phyloP scores from a whole-genome alignment of 2,329 filamentous ascomycete genomes.

The Cladosporium sp. region DNA sequence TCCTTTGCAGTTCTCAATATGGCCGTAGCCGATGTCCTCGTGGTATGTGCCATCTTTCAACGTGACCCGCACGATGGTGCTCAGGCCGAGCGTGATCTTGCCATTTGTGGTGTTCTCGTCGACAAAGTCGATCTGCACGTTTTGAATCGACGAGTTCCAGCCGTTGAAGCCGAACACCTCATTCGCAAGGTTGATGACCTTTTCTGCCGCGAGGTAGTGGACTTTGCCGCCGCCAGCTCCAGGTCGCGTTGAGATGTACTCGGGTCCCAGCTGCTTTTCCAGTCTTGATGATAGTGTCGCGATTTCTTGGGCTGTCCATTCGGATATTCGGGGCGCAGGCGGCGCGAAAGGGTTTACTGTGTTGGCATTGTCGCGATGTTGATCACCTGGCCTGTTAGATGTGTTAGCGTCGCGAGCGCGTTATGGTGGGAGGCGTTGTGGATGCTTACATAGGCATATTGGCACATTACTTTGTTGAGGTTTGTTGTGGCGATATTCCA shows the following conservation, averaged over 20 bases:
- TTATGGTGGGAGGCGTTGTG: background rate
- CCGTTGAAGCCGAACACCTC: constrained; percentile 97
- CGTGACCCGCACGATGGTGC: constrained; percentile 87
- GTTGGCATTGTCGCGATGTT: constrained; percentile 42
- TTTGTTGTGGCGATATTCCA: background rate
- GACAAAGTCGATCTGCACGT: constrained; percentile 92
- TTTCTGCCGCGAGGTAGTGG: constrained; percentile 93
- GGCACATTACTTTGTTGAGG: constrained; percentile 19
- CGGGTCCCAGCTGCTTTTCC: constrained; percentile 90
- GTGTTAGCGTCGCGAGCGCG: constrained; percentile 22
- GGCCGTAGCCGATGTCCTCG: constrained; percentile 95
- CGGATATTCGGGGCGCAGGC: constrained; percentile 64
- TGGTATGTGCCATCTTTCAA: constrained; percentile 93
- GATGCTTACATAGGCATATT: constrained; percentile 37
- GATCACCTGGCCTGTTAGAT: constrained; percentile 38
- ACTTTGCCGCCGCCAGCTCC: constrained; percentile 84
- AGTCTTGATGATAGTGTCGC: constrained; percentile 83
- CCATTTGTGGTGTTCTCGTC: constrained; percentile 79
- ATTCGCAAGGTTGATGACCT: constrained; percentile 92
- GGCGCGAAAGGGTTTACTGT: constrained; percentile 80
- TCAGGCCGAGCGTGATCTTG: constrained; percentile 81
- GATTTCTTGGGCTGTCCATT: constrained; percentile 88
- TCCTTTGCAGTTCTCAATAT: constrained; percentile 92
- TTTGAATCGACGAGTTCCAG: constrained; percentile 95
- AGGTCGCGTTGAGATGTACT: constrained; percentile 86